phyloP scores from a whole-genome alignment of 306 rosid species.

The Calophaca sinica region DNA sequence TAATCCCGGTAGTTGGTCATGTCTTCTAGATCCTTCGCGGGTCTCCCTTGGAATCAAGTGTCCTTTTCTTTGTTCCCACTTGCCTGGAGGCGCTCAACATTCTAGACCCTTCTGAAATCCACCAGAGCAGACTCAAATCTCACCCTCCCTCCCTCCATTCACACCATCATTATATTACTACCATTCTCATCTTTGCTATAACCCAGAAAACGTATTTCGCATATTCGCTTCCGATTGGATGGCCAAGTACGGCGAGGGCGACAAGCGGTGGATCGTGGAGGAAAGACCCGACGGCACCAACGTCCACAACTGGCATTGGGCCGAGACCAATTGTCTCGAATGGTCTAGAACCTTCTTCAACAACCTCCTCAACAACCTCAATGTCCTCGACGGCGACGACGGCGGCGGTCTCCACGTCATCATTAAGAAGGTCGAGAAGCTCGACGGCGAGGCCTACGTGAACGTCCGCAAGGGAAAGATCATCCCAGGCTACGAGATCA shows the following conservation, averaged over 20 bases:
- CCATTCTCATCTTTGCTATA: background rate
- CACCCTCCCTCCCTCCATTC: background rate
- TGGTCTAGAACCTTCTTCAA: conserved; percentile 77
- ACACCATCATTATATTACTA: background rate
- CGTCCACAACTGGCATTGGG: conserved; percentile 99
- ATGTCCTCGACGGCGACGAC: conserved; percentile 60
- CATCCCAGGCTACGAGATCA: conserved; percentile 90
- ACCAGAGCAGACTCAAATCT: background rate
- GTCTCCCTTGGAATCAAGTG: background rate
- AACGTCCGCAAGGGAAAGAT: conserved; percentile 91
- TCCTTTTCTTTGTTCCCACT: background rate
- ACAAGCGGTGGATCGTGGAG: conserved; percentile 97
- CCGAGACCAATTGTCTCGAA: conserved; percentile 85
- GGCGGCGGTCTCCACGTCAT: conserved; percentile 46
- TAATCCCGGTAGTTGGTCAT: too few species aligned
- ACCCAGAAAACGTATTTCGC: too few species aligned
- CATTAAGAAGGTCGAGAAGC: conserved; percentile 54
- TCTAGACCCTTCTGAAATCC: conserved; percentile 19
- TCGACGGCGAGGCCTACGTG: conserved; percentile 93
- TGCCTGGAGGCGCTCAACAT: background rate
- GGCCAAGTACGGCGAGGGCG: conserved; percentile 96
- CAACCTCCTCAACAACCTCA: conserved; percentile 62
- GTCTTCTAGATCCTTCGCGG: conserved; percentile 35
- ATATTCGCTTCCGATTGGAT: conserved; percentile 31
- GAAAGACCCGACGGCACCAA: conserved; percentile 92